Conservation (phyloP, 2,329 filamentous ascomycete genomes). For the Simplicillium aogashimaense region DNA sequence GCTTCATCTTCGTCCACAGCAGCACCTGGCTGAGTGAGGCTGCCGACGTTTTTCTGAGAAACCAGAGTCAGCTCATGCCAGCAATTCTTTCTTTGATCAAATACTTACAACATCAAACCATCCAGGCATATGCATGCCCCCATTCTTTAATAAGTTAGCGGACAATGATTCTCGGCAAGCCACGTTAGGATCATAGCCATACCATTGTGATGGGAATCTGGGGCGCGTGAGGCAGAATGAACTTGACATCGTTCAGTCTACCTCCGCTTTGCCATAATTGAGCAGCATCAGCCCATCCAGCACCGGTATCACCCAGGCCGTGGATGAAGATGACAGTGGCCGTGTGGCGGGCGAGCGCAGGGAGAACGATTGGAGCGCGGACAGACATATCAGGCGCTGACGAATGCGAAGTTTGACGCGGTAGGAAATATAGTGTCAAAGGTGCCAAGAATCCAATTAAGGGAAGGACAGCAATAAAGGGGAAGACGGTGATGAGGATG, state of each 20-base stretch:
- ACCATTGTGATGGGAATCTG: conserved; percentile 68
- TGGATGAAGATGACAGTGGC: conserved; percentile 93
- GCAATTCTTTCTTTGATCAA: background rate
- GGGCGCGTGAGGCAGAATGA: conserved; percentile 88
- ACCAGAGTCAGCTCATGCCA: background rate
- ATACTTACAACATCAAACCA: conserved; percentile 70
- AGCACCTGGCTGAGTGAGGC: conserved; percentile 18
- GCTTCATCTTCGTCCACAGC: conserved; percentile 49
- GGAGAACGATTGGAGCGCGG: conserved; percentile 55
- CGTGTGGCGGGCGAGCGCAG: conserved; percentile 74
- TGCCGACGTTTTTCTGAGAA: conserved; percentile 22
- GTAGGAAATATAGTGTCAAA: background rate
- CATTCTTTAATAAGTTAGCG: conserved; percentile 42
- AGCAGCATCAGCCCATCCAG: conserved; percentile 72
- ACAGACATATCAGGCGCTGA: background rate
- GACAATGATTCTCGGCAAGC: too few relatives aligned
- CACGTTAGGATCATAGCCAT: conserved; percentile 4
- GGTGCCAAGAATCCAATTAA: too few relatives aligned
- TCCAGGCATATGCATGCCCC: conserved; percentile 71
- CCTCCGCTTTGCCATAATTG: conserved; percentile 76
- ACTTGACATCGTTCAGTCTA: conserved; percentile 82
- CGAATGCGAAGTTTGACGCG: background rate
- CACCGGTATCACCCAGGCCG: conserved; percentile 76
- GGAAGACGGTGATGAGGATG: background rate
- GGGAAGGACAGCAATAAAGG: background rate